Base-by-base conservation (phyloP, 345 rosid species). In the Salix suchowensis region DNA sequence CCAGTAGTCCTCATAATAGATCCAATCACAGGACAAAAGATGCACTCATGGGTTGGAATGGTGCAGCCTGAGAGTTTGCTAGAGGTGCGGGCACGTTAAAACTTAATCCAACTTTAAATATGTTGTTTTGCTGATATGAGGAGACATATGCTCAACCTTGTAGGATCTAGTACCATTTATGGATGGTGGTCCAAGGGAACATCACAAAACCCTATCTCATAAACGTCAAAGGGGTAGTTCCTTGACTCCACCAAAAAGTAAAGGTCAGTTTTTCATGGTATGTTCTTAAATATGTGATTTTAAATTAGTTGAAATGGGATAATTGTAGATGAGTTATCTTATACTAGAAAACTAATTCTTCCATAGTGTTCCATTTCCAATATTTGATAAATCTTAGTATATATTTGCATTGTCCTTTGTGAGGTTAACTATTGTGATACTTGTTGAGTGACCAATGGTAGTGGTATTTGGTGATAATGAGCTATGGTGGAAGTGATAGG, bases 1-100 rank as follows among this genome's bases (percentile, higher is more conserved):
- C 99, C 99, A 14, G 97, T 89, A 64, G 89, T 96, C 65, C 98
- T 96, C 9, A 93, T 96, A 68, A 85, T 96, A 48, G 99, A 96
- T 76, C 99, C 99, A 68, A 89, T 95, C 79, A 92, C 99, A 5
- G 99, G 98, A 70, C 97, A 96, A 82, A 94, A 87, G 84, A 94
- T 94, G 97, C 89, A 88, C 67, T 85, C 86, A 55, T 94, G 99
- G 99, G 71, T 58, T 79, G 98, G 99, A 78, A 91, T 96, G 98
- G 88, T 96, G 64, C 91, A 90, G 73, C 97, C 99, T 9, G 99
- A 90, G 84, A 88, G 81, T 82, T 81, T 96, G 82, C 92, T 96
- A 7, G 98, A 96, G 91, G 97, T 88, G 82, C 30, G 37, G 12
- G 11, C 11, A 10, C 11, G 5, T n/a, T 58, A 1, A 58, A 44